Base-by-base conservation (phyloP, 176 grass and related monocot genomes). In the Oryza rufipogon region DNA sequence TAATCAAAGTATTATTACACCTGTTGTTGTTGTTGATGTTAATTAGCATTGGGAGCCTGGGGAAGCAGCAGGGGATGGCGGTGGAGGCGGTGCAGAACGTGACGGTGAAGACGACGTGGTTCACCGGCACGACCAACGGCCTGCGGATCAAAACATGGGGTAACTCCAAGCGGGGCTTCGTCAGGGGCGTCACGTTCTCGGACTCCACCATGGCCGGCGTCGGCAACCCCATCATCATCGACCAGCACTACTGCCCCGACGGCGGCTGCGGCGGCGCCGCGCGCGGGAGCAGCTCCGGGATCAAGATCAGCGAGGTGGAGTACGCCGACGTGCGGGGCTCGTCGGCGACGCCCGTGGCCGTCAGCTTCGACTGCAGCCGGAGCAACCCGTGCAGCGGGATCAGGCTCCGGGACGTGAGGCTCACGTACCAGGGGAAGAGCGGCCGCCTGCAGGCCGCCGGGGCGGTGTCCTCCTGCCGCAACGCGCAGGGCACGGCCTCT, bases 201-300 rank as follows among this genome's bases (percentile, higher is more conserved):
- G 54, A 95, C 51, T 49, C 91, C 47, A 69, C 67, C 13, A 98
- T 98, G 96, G 48, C 68, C 66, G 83, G 79, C 61, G 96, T 96
- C 36, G 73, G 86, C 70, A 92, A 96, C 87, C 96, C 96, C 11
- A 98, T 98, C 74, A 95, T 96, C 82, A 95, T 98, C 58, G 93
- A 98, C 71, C 96, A 98, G 44, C 83, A 92, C 46, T 98, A 98
- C 77, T 98, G 93, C 42, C 96, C 96, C 15, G 0, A 23, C 30
- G 68, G 60, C 79, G 23, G 48, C n/a, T 81, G 86, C 25, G 92
- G 89, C 86, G 30, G 30, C 30, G 30, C 28, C 28, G 84, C 89
- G 48, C 23, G 2, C 20, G 30, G 0, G 0, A 32, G 30, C 58
- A 13, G 89, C 61, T 98, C 96, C 4, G 80, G 91, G 1, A 90